Evolutionary conservation across 148 eudicot genomes (phyloP).

Genomic region (Simmondsia chinensis): DNA sequence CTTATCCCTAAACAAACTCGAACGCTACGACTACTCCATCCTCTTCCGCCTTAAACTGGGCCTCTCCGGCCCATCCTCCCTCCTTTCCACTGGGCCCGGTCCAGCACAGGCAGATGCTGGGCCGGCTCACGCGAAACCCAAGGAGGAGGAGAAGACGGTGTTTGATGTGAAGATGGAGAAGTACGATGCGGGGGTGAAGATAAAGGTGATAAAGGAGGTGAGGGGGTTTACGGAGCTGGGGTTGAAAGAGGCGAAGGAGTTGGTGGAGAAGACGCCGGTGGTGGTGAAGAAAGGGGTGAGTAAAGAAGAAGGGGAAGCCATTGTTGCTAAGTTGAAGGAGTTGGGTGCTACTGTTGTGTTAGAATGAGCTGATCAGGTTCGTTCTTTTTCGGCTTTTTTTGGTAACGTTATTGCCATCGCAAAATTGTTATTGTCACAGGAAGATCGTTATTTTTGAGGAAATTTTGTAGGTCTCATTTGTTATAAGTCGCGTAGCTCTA

Average conservation of each 20-base stretch:
- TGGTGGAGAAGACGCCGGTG: constrained; percentile 70
- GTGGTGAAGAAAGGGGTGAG: constrained; percentile 65
- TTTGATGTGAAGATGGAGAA: constrained; percentile 79
- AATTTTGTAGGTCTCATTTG: too few relatives aligned
- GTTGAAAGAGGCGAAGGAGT: constrained; percentile 73
- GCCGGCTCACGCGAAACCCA: constrained; percentile 10
- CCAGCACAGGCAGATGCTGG: constrained; percentile 12
- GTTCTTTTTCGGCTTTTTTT: not conserved
- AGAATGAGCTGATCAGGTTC: too few relatives aligned
- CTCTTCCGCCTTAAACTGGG: constrained; percentile 58
- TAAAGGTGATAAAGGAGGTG: constrained; percentile 73
- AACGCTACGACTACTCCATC: constrained; percentile 50
- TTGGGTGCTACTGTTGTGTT: constrained; percentile 78
- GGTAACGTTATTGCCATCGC: too few relatives aligned
- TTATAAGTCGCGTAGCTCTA: too few relatives aligned
- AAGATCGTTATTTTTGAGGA: too few relatives aligned
- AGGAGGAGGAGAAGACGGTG: constrained; percentile 49
- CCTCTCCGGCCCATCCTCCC: constrained; percentile 25
- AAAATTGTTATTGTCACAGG: too few relatives aligned
- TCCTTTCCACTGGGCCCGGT: constrained; percentile 15
- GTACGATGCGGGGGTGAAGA: constrained; percentile 60
- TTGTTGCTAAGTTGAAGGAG: constrained; percentile 57
- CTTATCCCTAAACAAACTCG: constrained; percentile 53
- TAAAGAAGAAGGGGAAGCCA: constrained; percentile 61
- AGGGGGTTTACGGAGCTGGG: constrained; percentile 58